phyloP scores from a whole-genome alignment of 2,329 filamentous ascomycete genomes.

The Plenodomus lindquistii region DNA sequence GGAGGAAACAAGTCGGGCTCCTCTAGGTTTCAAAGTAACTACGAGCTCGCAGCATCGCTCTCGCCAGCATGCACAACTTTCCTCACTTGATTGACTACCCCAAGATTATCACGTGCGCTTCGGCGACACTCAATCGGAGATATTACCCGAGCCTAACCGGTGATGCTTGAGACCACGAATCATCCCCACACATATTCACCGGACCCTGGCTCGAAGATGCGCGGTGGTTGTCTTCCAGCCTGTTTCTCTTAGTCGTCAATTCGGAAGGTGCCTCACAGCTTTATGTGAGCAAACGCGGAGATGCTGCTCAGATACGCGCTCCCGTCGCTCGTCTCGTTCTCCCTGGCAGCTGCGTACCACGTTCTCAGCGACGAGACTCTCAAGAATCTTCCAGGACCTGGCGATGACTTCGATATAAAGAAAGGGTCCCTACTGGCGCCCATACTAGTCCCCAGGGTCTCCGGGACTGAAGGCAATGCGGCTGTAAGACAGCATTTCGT shows the following conservation, averaged over 20 bases:
- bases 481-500: slow-evolving; percentile 81
- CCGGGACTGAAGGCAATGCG: slow-evolving; percentile 77
- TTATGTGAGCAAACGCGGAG: slow-evolving; percentile 16
- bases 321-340: slow-evolving; percentile 29
- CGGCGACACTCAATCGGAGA: not conserved
- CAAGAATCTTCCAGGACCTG: slow-evolving; percentile 68
- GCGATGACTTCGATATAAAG: slow-evolving; percentile 78
- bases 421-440: slow-evolving; percentile 78
- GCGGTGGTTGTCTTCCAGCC: slow-evolving; percentile 1
- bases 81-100: too few relatives aligned
- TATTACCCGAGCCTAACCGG: too few relatives aligned
- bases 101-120: too few relatives aligned
- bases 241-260: not conserved
- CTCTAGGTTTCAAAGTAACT: too few relatives aligned
- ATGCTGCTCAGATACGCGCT: slow-evolving; percentile 26
- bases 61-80: too few relatives aligned
- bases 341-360: slow-evolving; percentile 54
- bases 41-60: too few relatives aligned
- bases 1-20: too few relatives aligned
- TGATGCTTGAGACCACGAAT: slow-evolving; percentile 21
- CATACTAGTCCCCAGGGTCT: slow-evolving; percentile 84
- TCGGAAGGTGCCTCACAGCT: not conserved
- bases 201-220: slow-evolving; percentile 13
- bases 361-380: slow-evolving; percentile 76
- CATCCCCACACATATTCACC: slow-evolving; percentile 3